These are phyloP conservation scores for Ogataea ganodermae DNA, from an alignment of 805 yeast genomes.

Conservation along the genomic window DNA sequence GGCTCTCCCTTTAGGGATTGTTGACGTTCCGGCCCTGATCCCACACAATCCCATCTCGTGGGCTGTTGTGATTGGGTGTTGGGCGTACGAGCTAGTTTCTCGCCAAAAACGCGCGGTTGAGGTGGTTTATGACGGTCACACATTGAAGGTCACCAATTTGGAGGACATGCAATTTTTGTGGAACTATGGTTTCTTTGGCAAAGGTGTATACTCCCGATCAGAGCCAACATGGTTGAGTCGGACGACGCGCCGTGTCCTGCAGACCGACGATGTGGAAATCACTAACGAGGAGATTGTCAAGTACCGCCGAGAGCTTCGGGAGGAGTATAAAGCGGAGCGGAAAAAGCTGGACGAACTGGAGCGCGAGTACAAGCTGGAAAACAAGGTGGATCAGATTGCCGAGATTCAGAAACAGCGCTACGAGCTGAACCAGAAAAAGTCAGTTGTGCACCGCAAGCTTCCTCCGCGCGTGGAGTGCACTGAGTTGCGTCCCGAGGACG, in stretches of 20 bases:
- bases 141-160: slow-evolving; percentile 44
- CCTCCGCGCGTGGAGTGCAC: slow-evolving; percentile 14
- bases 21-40: slow-evolving; percentile 40
- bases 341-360: slow-evolving; percentile 55
- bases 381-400: slow-evolving; percentile 25
- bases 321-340: slow-evolving; percentile 69
- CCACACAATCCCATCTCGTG: slow-evolving; percentile 52
- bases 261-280: slow-evolving; percentile 25
- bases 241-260: slow-evolving; percentile 51
- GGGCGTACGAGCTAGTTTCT: slow-evolving; percentile 18
- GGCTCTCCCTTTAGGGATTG: slow-evolving; percentile 45
- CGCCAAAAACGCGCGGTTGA: slow-evolving; percentile 3
- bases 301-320: slow-evolving; percentile 68
- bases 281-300: slow-evolving; percentile 79
- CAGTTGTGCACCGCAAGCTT: slow-evolving; percentile 21
- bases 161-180: slow-evolving; percentile 62
- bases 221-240: slow-evolving; percentile 91
- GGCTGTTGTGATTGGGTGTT: slow-evolving; percentile 36
- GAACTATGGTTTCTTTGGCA: slow-evolving; percentile 91
- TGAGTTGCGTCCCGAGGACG: slow-evolving; percentile 39
- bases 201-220: slow-evolving; percentile 83
- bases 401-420: slow-evolving; percentile 43
- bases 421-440: slow-evolving; percentile 24
- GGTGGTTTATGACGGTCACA: slow-evolving; percentile 15
- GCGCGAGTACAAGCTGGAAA: slow-evolving; percentile 32